A percentile compares a stretch with the other conserved stretches of the same genome.
Evolutionary conservation across 441 rosid genomes (phyloP).

Genomic region (Biscutella laevigata): DNA sequence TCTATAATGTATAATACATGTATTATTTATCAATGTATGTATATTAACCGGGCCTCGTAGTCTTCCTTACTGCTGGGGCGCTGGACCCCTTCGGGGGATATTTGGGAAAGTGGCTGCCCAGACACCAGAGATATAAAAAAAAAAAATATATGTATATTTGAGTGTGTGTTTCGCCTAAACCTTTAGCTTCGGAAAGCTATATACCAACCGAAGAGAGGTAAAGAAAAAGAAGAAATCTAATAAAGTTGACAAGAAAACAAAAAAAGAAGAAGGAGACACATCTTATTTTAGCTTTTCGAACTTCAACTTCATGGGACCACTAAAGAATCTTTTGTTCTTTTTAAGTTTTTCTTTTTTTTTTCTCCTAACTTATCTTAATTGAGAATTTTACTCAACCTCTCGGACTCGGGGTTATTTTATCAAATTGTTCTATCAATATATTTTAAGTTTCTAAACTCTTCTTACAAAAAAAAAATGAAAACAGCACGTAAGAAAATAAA

Average conservation of each 20-base stretch:
- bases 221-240: constrained; percentile 23
- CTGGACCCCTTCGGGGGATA: no score
- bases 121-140: no score
- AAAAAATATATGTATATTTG: constrained; percentile 6
- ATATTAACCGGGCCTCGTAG: no score
- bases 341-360: background rate
- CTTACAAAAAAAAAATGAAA: background rate
- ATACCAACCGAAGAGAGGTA: constrained; percentile 20
- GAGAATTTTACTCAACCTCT: constrained; percentile 14
- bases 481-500: background rate
- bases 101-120: no score
- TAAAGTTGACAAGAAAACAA: background rate
- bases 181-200: constrained; percentile 20
- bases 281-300: constrained; percentile 13
- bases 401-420: constrained; percentile 9
- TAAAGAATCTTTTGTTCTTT: constrained; percentile 19
- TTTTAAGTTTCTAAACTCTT: background rate
- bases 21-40: constrained; percentile 9
- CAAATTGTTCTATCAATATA: no score
- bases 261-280: background rate
- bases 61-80: no score
- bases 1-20: background rate
- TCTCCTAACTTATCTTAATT: background rate
- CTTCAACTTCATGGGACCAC: constrained; percentile 24
- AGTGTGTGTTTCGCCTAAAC: constrained; percentile 8